phyloP scores from a whole-genome alignment of 2,329 filamentous ascomycete species.

The Fusarium sp. region DNA sequence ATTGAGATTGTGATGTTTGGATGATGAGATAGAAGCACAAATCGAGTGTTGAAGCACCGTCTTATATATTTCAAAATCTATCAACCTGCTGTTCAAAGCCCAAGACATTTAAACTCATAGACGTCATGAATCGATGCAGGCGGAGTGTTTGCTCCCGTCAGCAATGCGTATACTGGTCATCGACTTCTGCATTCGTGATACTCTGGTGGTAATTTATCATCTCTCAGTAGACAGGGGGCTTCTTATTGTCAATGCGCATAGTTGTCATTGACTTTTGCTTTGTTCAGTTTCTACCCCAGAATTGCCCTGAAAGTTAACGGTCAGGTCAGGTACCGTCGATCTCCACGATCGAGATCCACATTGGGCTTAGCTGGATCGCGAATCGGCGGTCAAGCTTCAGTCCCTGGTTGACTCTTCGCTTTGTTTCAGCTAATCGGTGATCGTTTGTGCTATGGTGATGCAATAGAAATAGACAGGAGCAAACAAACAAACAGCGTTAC shows the following conservation, averaged over 20 bases:
- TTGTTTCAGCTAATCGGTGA: neutral
- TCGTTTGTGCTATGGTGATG: neutral
- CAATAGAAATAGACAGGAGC: neutral
- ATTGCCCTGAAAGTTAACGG: constrained; percentile 10
- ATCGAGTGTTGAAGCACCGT: too few relatives aligned
- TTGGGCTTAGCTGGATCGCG: neutral
- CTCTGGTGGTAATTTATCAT: neutral
- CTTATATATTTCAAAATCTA: constrained; percentile 5
- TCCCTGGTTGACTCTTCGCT: too few relatives aligned
- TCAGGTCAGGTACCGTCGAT: constrained; percentile 21
- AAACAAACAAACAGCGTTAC: neutral
- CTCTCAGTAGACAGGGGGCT: neutral
- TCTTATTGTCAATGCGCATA: neutral
- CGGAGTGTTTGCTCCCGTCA: neutral
- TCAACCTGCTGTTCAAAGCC: neutral
- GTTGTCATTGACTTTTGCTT: constrained; percentile 30
- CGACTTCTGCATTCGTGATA: constrained; percentile 23
- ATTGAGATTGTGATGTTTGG: neutral
- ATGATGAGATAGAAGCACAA: neutral
- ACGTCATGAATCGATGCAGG: constrained; percentile 24
- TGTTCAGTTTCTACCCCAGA: constrained; percentile 8
- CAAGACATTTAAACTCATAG: neutral
- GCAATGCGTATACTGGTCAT: constrained; percentile 17
- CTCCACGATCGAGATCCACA: neutral
- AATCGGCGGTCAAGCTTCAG: neutral